Conservation (phyloP, 495 filamentous ascomycete genomes). For the Neurospora pannonica region DNA sequence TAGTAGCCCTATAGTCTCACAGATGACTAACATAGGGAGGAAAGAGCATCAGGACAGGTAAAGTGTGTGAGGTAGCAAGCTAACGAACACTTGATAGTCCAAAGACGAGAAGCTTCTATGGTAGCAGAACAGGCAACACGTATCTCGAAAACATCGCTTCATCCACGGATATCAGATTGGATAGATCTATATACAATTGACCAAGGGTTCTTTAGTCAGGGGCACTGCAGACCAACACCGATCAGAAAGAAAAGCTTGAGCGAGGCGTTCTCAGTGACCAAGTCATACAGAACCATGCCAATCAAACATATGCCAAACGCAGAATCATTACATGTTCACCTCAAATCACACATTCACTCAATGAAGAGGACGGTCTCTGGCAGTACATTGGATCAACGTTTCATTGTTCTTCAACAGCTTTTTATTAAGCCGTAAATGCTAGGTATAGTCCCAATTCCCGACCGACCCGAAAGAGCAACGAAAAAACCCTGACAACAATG, state of each 20-base stretch:
- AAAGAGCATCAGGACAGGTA: neutral
- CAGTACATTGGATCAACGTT: slow-evolving; percentile 22
- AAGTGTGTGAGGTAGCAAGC: neutral
- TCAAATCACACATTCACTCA: neutral
- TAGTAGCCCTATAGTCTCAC: neutral
- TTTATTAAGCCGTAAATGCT: slow-evolving; percentile 37
- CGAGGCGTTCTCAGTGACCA: neutral
- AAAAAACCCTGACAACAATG: slow-evolving; percentile 46
- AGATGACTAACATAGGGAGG: neutral
- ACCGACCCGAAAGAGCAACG: slow-evolving; percentile 33
- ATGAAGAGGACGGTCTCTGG: slow-evolving; percentile 8
- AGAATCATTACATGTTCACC: neutral
- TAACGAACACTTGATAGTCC: neutral
- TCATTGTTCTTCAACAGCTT: slow-evolving; percentile 37
- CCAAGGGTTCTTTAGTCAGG: neutral
- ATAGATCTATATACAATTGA: neutral
- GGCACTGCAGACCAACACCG: neutral
- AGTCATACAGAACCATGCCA: neutral
- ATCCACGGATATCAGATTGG: neutral
- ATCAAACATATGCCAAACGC: neutral
- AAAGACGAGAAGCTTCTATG: neutral
- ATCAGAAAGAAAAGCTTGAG: neutral
- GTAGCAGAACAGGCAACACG: neutral
- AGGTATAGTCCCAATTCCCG: slow-evolving; percentile 28
- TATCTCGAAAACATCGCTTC: neutral